A percentile compares a stretch with the other conserved stretches of the same genome.
Conservation (phyloP, 805 yeast species). For the Teunomyces barrocoloradensis region DNA sequence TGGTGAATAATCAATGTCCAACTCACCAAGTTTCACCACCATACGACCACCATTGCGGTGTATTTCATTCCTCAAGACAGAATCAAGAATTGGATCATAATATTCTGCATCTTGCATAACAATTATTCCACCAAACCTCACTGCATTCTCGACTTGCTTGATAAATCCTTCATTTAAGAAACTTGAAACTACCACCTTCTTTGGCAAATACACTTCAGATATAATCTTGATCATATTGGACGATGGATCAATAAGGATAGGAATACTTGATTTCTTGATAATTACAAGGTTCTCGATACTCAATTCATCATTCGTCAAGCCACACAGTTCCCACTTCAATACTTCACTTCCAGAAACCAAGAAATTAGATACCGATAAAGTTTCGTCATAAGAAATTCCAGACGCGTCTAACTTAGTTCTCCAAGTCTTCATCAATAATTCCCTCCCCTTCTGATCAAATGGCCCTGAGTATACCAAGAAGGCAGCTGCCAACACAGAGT, state of each 20-base stretch:
- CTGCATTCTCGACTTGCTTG: constrained; percentile 71
- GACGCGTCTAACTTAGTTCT: constrained; percentile 28
- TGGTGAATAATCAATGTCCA: constrained; percentile 63
- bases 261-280: constrained; percentile 39
- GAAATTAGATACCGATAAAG: constrained; percentile 32
- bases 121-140: constrained; percentile 78
- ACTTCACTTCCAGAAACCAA: constrained; percentile 41
- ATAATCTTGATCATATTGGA: constrained; percentile 40
- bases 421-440: constrained; percentile 33
- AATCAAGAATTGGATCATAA: constrained; percentile 69
- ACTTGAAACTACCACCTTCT: constrained; percentile 55
- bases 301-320: constrained; percentile 58
- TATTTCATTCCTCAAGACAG: constrained; percentile 60
- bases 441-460: constrained; percentile 49
- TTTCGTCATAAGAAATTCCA: constrained; percentile 38
- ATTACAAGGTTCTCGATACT: constrained; percentile 64
- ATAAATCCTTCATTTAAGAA: constrained; percentile 66
- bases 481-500: constrained; percentile 62
- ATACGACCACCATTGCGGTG: constrained; percentile 67
- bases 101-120: constrained; percentile 77
- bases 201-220: constrained; percentile 20
- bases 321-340: constrained; percentile 50
- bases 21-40: constrained; percentile 58
- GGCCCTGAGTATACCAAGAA: constrained; percentile 60
- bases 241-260: constrained; percentile 72